Evolutionary conservation across 352 stramenopile species (phyloP), one percentile per base, ranked within the genome.

Genomic region (Lagenidium giganteum): DNA sequence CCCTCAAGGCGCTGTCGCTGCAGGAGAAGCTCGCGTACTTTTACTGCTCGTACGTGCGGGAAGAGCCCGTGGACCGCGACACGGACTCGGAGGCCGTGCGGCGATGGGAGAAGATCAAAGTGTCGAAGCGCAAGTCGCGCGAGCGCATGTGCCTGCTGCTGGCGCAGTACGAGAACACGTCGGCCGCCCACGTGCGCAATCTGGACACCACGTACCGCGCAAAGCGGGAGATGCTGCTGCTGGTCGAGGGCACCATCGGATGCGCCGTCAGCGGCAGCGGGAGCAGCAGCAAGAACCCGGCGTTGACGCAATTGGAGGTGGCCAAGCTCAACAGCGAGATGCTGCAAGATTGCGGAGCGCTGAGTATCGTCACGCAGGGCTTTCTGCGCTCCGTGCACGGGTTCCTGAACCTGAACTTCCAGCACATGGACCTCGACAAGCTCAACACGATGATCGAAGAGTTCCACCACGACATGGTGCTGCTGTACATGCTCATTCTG

Each of bases 1-100:
- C 50, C 44, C 54, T 57, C 20, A 50, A 56, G 42, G 42, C 32
- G 56, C 57, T 83, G 36, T 82, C 73, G 37, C 64, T 83, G 37
- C 61, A 86, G n/a, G 76, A 86, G 61, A 84, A 83, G 37, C 67
- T 89, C 8, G 62, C 76, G 30, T 80, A 66, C 36, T 89, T 89
- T 42, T 89, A 85, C 47, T 83, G 76, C 53, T 61, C 54, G 13
- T 89, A 86, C 51, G 66, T 86, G 42, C 70, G 63, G 25, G 76
- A 89, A 43, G 73, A 86, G 47, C 22, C 40, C 3, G 25, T 80
- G 0, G 70, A 87, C 20, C 50, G 34, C 1, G 68, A 83, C 11
- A 42, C 70, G 2, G 76, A 89, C 26, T 36, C 45, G 9, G 73
- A 89, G 35, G 61, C 61, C 24, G 54, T 67, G 50, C 70, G 70